These are phyloP conservation scores for Boletus bicolor DNA, from an alignment of 768 basidiomycete species.

Conservation along the genomic window DNA sequence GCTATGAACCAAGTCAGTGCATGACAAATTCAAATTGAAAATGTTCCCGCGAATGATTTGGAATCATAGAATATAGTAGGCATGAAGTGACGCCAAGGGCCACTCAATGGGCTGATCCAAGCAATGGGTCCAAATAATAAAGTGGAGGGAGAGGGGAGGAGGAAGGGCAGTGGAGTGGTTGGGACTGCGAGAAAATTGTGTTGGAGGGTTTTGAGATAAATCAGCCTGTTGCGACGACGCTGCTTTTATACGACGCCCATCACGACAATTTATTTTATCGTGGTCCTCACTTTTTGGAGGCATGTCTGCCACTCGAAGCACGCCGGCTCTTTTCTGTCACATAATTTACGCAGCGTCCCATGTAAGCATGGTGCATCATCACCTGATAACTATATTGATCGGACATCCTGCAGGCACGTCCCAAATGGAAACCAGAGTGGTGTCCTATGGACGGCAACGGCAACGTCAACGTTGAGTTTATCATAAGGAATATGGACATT, in stretches of 20 bases:
- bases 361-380: slow-evolving; percentile 9
- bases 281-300: slow-evolving; percentile 9
- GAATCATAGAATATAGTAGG: slow-evolving; percentile 38
- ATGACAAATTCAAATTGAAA: slow-evolving; percentile 34
- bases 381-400: slow-evolving; percentile 24
- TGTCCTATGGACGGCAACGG: slow-evolving; percentile 7
- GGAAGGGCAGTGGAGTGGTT: not conserved
- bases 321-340: slow-evolving; percentile 21
- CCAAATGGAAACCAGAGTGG: slow-evolving; percentile 22
- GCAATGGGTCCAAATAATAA: slow-evolving; percentile 6
- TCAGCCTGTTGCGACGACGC: not conserved
- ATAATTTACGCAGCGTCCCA: slow-evolving; percentile 15
- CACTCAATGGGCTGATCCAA: slow-evolving; percentile 13
- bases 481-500: slow-evolving; percentile 4
- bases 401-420: slow-evolving; percentile 21
- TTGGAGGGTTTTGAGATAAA: not conserved
- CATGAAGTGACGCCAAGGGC: slow-evolving; percentile 32
- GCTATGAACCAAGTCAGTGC: slow-evolving; percentile 54
- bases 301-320: slow-evolving; percentile 5
- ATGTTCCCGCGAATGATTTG: slow-evolving; percentile 31
- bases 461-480: slow-evolving; percentile 23
- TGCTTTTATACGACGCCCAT: slow-evolving; percentile 19
- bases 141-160: not conserved
- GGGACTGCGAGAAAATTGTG: slow-evolving; percentile 25
- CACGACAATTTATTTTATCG: slow-evolving; percentile 6